Conservation (phyloP, 441 rosid species). For the Populus trichocarpa region DNA sequence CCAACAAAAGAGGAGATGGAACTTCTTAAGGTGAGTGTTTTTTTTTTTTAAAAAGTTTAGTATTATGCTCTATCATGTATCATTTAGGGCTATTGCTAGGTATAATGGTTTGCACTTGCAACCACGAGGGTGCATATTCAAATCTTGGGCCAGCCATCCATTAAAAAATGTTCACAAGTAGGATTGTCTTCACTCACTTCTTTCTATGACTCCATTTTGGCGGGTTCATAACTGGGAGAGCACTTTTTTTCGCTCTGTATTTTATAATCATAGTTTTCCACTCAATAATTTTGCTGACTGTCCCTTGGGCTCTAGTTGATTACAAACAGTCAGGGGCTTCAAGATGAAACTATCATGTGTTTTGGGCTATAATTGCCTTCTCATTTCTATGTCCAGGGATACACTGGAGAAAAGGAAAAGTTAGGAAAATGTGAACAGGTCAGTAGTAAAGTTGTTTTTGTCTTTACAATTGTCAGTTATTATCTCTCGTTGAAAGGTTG, state of each 20-base stretch:
- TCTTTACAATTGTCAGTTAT: background rate
- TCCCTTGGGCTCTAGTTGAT: slow-evolving; percentile 1
- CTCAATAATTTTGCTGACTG: slow-evolving; percentile 3
- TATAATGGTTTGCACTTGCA: background rate
- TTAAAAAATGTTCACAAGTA: background rate
- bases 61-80: background rate
- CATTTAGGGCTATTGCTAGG: background rate
- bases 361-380: slow-evolving; percentile 13
- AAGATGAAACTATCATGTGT: slow-evolving; percentile 12
- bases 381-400: slow-evolving; percentile 49
- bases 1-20: slow-evolving; percentile 97
- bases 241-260: background rate
- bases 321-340: slow-evolving; percentile 2
- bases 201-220: background rate
- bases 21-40: slow-evolving; percentile 50
- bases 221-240: background rate
- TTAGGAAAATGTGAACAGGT: slow-evolving; percentile 96
- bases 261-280: background rate
- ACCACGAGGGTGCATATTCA: background rate
- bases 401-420: slow-evolving; percentile 78
- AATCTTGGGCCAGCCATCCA: background rate
- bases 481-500: background rate
- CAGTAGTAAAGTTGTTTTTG: slow-evolving; percentile 9
- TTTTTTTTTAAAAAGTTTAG: background rate
- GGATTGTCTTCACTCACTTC: background rate